Evolutionary conservation across 176 grass and related monocot species (phyloP).

Genomic region (Raddia distichophylla): DNA sequence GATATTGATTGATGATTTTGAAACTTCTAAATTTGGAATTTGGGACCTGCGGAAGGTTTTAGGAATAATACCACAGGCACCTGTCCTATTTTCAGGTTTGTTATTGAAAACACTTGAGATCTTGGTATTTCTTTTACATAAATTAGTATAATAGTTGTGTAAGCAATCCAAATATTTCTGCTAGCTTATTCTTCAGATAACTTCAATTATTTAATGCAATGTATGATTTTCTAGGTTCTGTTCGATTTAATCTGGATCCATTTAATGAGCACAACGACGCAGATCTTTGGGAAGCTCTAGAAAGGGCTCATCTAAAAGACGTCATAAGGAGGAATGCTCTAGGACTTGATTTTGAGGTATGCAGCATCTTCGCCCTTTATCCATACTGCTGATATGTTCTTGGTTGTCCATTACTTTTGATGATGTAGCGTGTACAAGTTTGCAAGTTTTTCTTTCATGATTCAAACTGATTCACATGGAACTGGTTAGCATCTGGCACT

Average conservation of each 20-base stretch:
- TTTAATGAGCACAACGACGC: constrained; percentile 98
- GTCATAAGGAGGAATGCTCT: constrained; percentile 83
- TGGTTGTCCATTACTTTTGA: constrained; percentile 5
- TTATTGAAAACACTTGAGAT: constrained; percentile 33
- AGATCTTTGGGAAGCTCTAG: constrained; percentile 96
- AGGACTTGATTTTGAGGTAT: constrained; percentile 92
- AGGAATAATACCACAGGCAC: constrained; percentile 96
- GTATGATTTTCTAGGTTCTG: constrained; percentile 64
- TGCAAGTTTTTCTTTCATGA: constrained; percentile 26
- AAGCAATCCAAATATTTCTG: constrained; percentile 8
- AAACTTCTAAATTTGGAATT: constrained; percentile 86
- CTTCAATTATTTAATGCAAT: background rate
- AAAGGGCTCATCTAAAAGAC: constrained; percentile 99
- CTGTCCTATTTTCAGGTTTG: constrained; percentile 97
- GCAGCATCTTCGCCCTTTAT: constrained; percentile 41
- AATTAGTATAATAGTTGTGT: background rate
- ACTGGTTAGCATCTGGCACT: constrained; percentile 8
- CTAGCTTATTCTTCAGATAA: background rate
- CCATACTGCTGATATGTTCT: background rate
- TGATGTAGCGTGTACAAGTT: background rate
- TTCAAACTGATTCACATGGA: constrained; percentile 6
- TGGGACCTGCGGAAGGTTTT: constrained; percentile 97
- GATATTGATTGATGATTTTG: constrained; percentile 83
- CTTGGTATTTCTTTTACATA: background rate
- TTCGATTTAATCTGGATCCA: constrained; percentile 98